Conservation (phyloP, 2,329 filamentous ascomycete genomes). For the Clonostachys rhizophaga region DNA sequence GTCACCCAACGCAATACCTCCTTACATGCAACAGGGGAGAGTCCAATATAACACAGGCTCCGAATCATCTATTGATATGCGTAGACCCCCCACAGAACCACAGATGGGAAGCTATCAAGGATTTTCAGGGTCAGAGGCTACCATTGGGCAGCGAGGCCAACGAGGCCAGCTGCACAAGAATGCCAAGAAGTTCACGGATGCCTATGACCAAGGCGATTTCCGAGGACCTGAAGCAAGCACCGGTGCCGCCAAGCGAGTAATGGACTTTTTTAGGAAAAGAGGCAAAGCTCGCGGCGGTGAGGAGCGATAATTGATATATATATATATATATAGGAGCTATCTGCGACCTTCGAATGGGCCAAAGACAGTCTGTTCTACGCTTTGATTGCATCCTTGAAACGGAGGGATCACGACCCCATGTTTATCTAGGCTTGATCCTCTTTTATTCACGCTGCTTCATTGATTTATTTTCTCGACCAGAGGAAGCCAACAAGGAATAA, state of each 20-base stretch:
- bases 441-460: no score
- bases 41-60: conserved; percentile 44
- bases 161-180: conserved; percentile 71
- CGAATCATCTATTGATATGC: conserved; percentile 47
- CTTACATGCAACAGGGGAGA: conserved; percentile 34
- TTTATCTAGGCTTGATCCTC: no score
- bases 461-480: no score
- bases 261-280: conserved; percentile 95
- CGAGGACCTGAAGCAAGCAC: conserved; percentile 75
- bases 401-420: no score
- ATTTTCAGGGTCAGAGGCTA: conserved; percentile 30
- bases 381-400: no score
- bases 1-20: conserved; percentile 36
- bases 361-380: no score
- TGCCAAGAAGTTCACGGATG: conserved; percentile 83
- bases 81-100: conserved; percentile 30
- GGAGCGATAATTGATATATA: conserved; percentile 31
- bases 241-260: conserved; percentile 84
- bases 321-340: neutral
- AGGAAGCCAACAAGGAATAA: no score
- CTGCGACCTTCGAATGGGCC: neutral
- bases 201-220: conserved; percentile 71
- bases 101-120: conserved; percentile 35
- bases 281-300: conserved; percentile 68
- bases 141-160: conserved; percentile 27